Conservation (phyloP, 768 basidiomycete genomes). For the Trametes maxima region DNA sequence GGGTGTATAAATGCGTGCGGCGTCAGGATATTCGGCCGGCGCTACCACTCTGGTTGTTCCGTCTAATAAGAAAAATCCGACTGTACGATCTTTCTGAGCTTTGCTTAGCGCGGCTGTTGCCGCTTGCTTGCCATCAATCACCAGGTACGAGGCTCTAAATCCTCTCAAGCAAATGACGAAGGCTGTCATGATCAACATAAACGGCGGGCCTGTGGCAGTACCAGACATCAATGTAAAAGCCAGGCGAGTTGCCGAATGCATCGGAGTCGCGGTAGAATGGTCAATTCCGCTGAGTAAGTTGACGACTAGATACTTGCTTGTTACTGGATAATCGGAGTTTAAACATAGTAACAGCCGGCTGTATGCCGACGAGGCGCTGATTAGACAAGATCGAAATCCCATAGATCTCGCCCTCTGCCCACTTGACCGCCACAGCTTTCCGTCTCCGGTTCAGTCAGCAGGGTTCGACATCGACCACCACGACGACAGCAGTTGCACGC, state of each 20-base stretch:
- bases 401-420: constrained; percentile 34
- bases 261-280: neutral
- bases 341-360: neutral
- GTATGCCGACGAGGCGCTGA: constrained; percentile 14
- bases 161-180: constrained; percentile 2
- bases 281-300: neutral
- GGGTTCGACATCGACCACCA: constrained; percentile 27
- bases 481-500: constrained; percentile 25
- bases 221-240: constrained; percentile 9
- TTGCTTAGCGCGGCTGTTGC: neutral
- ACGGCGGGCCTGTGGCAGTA: constrained; percentile 8
- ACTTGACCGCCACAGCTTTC: constrained; percentile 30
- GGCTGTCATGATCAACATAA: constrained; percentile 2
- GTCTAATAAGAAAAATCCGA: no score
- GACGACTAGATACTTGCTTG: neutral
- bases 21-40: no score
- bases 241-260: neutral
- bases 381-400: constrained; percentile 24
- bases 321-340: constrained; percentile 13
- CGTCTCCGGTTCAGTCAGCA: constrained; percentile 24
- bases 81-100: neutral
- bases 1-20: no score
- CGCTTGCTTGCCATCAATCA: neutral
- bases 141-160: neutral
- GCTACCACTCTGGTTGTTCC: no score